Evolutionary conservation across 2,329 filamentous ascomycete genomes (phyloP), one percentile per base, ranked within the genome.

Genomic region (Fusarium paranaense): DNA sequence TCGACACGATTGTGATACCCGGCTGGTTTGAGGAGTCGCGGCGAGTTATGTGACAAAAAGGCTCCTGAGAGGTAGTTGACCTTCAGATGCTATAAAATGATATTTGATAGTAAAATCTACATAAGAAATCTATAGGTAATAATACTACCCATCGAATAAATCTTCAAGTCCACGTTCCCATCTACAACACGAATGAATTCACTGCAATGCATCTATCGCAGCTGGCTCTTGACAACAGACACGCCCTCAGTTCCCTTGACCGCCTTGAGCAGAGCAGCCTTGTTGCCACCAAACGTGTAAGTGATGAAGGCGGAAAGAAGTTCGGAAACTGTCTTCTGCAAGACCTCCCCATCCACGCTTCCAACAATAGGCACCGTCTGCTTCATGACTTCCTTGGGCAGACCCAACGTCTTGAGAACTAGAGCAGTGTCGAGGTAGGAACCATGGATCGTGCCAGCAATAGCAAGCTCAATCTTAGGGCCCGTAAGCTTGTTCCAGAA

Each of bases 401-500:
- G 56, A 14, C 61, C 52, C 0, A 83, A 18, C 0, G 69, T 75
- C 10, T 64, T 70, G 18, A 82, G 38, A 6, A 83, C 22, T 8
- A 75, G 61, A 14, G 82, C 78, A 1, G 78, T 73, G 47, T 84
- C 82, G 0, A 80, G 81, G 37, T 79, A 84, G 0, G 80, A 79
- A 0, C 77, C 80, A 20, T 84, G 82, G 1, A 71, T 61, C 2
- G 81, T 79, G 0, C 78, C 76, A 2, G 69, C 30, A 10, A 83
- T 67, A 2, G 64, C 50, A 5, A 80, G 57, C 27, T 82, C 74
- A 32, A 78, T 56, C 47, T 78, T 77, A 25, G 73, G 61, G 0
- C 78, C 81, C 3, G 69, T 70, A 4, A 82, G 76, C 13, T 68
- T 72, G 0, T 76, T 62, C 63, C 75, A 83, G 66, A 82, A 80